Evolutionary conservation across 1,284 basidiomycete species (phyloP).

Genomic region (Trametes sp.): DNA sequence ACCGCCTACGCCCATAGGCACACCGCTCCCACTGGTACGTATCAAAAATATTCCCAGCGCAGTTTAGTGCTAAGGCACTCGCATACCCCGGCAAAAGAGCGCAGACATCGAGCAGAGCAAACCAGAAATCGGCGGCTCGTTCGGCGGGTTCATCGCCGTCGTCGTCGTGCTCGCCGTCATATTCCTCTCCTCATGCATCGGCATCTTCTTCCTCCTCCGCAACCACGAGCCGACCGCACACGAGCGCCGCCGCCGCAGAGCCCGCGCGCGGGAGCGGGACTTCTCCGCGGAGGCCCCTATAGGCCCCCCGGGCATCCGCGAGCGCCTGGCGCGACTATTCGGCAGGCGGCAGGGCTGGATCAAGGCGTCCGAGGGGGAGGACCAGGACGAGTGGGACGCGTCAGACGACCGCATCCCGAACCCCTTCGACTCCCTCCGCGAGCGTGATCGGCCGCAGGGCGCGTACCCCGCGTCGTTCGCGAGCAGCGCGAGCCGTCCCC

Average conservation of each 20-base stretch:
- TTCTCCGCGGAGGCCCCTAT: slow-evolving; percentile 33
- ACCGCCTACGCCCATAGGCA: neutral
- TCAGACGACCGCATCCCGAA: slow-evolving; percentile 30
- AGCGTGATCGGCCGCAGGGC: slow-evolving; percentile 14
- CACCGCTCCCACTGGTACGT: slow-evolving; percentile 22
- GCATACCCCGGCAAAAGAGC: slow-evolving; percentile 12
- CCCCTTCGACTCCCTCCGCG: slow-evolving; percentile 17
- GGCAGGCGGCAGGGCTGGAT: slow-evolving; percentile 39
- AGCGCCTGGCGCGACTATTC: slow-evolving; percentile 39
- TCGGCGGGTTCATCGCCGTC: slow-evolving; percentile 44
- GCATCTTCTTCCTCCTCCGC: slow-evolving; percentile 47
- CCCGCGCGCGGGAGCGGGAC: slow-evolving; percentile 33
- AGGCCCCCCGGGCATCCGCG: slow-evolving; percentile 37
- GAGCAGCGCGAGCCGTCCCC: slow-evolving; percentile 2
- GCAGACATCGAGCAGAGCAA: slow-evolving; percentile 14
- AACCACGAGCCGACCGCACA: slow-evolving; percentile 39
- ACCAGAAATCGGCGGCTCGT: slow-evolving; percentile 41
- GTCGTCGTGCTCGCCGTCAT: slow-evolving; percentile 44
- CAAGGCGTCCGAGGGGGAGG: slow-evolving; percentile 37
- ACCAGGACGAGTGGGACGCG: slow-evolving; percentile 42
- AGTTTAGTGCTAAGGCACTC: neutral
- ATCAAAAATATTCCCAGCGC: neutral
- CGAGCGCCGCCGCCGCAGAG: slow-evolving; percentile 40
- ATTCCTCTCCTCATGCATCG: slow-evolving; percentile 43
- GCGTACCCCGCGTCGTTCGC: slow-evolving; percentile 20